Base-by-base conservation (phyloP, 805 yeast species). In the Saturnispora sekii region DNA sequence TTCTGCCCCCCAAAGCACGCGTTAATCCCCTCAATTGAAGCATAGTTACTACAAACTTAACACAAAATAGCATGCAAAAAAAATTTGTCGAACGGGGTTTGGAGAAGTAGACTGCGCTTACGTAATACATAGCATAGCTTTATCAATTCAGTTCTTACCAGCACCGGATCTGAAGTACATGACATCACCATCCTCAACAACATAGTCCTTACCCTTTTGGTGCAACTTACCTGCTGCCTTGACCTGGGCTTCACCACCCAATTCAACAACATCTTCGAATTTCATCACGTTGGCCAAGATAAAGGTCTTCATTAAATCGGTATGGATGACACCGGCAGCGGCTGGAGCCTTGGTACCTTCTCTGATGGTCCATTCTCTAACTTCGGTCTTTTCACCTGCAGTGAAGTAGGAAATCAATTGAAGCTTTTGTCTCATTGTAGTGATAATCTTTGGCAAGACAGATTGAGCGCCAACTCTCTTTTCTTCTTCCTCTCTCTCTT, bases 301-400 rank as follows among this genome's bases (percentile, higher is more conserved):
- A 60, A 88, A 88, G 0, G 94, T 84, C 55, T 80, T 76, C 65
- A 82, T 80, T 45, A 87, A 65, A 60, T 87, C 96, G 7, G 86
- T 82, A 60, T 88, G 96, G 48, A 88, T 88, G 31, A 82, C 81
- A 17, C 89, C 94, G 1, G 96, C 96, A 2, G 95, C 96, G 50
- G 84, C 84, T 33, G 90, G 89, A 2, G 95, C 95, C 32, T 77
- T 74, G 14, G 83, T 74, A 29, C 87, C 85, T 42, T 70, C 69
- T 58, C 89, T 73, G 44, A 88, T 71, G 14, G 88, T 83, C 97
- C 97, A 88, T 61, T 88, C 95, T 57, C 90, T 70, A 9, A 84
- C 89, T 63, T 88, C 96, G 32, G 58, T 60, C 42, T 72, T 69
- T 21, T 80, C 79, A 28, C 96, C 96, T 59, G 94, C 84, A 0